Evolutionary conservation across 441 rosid species (phyloP).

Genomic region (Mallotus repandus): DNA sequence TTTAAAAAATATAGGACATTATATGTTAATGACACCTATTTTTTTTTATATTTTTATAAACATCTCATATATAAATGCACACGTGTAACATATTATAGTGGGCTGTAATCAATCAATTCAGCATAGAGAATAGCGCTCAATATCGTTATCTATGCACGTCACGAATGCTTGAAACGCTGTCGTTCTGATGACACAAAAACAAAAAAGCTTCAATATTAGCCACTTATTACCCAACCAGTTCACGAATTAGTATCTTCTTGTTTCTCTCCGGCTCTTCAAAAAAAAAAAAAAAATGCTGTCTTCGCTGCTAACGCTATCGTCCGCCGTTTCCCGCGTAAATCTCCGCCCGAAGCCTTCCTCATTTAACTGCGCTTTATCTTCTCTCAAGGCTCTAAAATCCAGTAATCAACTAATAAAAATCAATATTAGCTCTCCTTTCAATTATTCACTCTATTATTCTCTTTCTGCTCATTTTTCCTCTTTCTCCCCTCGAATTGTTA

Average conservation of each 20-base stretch:
- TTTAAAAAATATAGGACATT: too few relatives aligned
- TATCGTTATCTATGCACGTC: too few relatives aligned
- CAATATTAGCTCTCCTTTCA: slow-evolving; percentile 16
- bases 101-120: too few relatives aligned
- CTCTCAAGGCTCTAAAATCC: slow-evolving; percentile 24
- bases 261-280: background rate
- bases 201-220: background rate
- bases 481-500: slow-evolving; percentile 14
- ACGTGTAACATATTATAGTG: too few relatives aligned
- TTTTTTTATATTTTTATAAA: too few relatives aligned
- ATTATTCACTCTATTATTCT: background rate
- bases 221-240: background rate
- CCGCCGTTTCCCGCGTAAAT: slow-evolving; percentile 49
- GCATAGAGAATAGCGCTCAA: too few relatives aligned
- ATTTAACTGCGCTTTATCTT: slow-evolving; percentile 16
- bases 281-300: slow-evolving; percentile 13
- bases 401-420: background rate
- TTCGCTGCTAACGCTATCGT: slow-evolving; percentile 28
- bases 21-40: too few relatives aligned
- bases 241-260: background rate
- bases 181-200: background rate
- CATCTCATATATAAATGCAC: too few relatives aligned
- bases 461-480: slow-evolving; percentile 20
- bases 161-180: background rate
- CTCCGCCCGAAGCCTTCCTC: slow-evolving; percentile 30